Evolutionary conservation across 768 basidiomycete genomes (phyloP), one percentile per base, ranked within the genome.

Genomic region (Strobilomyces dryophilus): DNA sequence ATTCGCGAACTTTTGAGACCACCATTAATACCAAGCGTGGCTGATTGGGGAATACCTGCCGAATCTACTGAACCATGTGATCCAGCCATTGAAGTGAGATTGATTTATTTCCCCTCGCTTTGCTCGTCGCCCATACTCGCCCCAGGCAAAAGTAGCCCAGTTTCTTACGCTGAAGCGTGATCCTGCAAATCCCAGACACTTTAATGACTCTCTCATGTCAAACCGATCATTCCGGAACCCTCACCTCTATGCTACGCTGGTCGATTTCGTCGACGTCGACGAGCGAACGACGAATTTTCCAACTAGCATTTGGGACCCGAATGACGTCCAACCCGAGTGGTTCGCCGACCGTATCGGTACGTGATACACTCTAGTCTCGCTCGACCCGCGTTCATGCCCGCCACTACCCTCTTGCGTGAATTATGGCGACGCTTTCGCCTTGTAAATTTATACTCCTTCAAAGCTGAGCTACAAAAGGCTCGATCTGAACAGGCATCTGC

Each of bases 221-320:
- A 92, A 89, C 59, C 85, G 92, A 41, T 85, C 92, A 5, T 99
- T 98, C 72, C 84, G 93, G 26, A 99, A 99, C 64, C 95, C 95
- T 0, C 92, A 97, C 64, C 81, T 98, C n/a, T 97, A 95, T 69
- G 77, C 90, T 12, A 93, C 93, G 61, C 82, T 99, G 2, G 95
- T 99, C 56, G 92, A 97, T 64, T 97, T 95, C 66, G 85, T 97
- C 15, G 87, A 89, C 53, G 87, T 95, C 15, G 86, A 95, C 62
- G 95, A 98, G 68, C 81, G 85, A 15, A 74, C 82, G n/a, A 88
- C 87, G 2, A 90, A 92, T 58, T 94, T 95, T 63, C 86, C 89
- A 9, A 52, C 73, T 17, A 73, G 76, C 8, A 71, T 89, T 1
- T 98, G 95, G 87, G 79, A 88, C 62, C 84, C 91, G 14, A 70